Evolutionary conservation across 371 early-diverging fungal genomes (phyloP), one percentile per base, ranked within the genome.

Genomic region (Mucor lusitanicus): DNA sequence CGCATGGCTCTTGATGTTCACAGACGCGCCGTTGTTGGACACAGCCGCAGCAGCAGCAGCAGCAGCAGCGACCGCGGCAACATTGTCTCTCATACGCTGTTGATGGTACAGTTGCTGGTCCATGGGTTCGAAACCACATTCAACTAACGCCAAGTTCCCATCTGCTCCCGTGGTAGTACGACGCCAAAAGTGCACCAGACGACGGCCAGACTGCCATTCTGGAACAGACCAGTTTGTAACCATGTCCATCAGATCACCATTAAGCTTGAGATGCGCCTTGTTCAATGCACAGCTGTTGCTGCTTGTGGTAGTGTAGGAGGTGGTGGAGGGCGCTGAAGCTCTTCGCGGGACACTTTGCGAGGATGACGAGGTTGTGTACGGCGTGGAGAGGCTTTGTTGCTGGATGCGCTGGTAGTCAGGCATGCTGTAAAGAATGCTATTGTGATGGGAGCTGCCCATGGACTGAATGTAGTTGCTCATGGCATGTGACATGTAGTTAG

Each of bases 151-250:
- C 23, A 42, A 12, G 13, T 27, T 21, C 15, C 28, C 58, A 30
- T 60, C 69, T n/a, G 44, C 13, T 4, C 42, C 35, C 0, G 7
- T 23, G 23, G 33, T 50, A 7, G 56, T 28, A 21, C 48, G 42
- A 12, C 89, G 73, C 87, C 88, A 88, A 37, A 93, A 92, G 67
- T 91, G 90, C 9, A 92, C 91, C 8, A 93, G 75, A 1, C 92
- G 88, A 5, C 94, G 87, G 6, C 90, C 85, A 33, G 76, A 74
- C 32, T 79, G 78, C 80, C 84, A 84, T 71, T 93, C 94, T n/a
- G 89, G 83, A 6, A 80, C 75, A 0, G 85, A 69, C 87, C 86
- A 88, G 61, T 85, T 80, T 13, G 32, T 19, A 9, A 40, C 32
- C 69, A 69, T 69, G 12, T 69, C 64, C 44, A 54, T 46, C 0